Percentiles rank a stretch among this genome's conserved stretches.
Conservation (phyloP, 106 monocot genomes). For the Dendrobium officinale region DNA sequence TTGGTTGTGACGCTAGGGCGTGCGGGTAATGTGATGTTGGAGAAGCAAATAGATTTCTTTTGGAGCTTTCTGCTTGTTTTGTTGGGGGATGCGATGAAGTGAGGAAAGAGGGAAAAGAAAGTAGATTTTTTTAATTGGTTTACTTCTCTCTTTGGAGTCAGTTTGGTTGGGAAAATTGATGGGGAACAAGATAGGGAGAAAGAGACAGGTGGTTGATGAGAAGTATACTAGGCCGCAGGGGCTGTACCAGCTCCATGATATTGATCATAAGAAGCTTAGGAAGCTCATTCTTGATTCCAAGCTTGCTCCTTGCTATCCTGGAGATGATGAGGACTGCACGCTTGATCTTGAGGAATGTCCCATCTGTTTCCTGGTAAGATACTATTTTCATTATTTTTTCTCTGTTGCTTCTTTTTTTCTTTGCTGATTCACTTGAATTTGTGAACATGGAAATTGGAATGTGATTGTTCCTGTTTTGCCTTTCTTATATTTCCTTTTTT, state of each 20-base stretch:
- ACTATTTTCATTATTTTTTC: constrained; percentile 56
- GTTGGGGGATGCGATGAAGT: neutral
- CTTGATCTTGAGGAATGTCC: constrained; percentile 79
- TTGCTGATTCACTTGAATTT: neutral
- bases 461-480: no score
- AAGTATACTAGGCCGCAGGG: constrained; percentile 86
- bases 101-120: neutral
- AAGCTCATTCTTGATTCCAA: constrained; percentile 91
- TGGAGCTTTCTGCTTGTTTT: constrained; percentile 1
- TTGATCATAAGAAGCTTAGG: constrained; percentile 85
- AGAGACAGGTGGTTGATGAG: constrained; percentile 68
- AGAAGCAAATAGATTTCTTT: neutral
- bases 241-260: constrained; percentile 55
- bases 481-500: neutral
- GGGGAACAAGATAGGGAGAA: constrained; percentile 82
- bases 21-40: neutral
- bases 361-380: constrained; percentile 77
- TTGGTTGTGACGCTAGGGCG: neutral
- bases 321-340: constrained; percentile 59
- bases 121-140: neutral
- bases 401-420: neutral
- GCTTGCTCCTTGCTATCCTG: constrained; percentile 79
- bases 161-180: constrained; percentile 18
- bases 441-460: no score
- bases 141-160: neutral